Evolutionary conservation across 176 grass and related monocot genomes (phyloP).

Genomic region (Phyllostachys edulis): DNA sequence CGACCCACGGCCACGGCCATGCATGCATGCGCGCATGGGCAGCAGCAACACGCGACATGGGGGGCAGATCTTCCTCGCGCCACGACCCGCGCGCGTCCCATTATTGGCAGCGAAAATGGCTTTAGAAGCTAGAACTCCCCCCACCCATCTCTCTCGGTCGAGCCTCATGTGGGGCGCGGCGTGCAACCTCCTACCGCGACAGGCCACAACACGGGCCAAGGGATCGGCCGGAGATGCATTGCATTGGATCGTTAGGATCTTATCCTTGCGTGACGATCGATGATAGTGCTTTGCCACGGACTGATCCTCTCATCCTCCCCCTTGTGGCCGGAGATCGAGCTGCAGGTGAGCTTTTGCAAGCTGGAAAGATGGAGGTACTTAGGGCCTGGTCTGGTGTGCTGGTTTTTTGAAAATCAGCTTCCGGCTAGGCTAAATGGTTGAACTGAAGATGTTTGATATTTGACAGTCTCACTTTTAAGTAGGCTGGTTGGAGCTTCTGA

Average conservation of each 20-base stretch:
- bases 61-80: conserved; percentile 29
- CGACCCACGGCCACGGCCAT: not conserved
- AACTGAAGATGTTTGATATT: too few species aligned
- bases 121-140: not conserved
- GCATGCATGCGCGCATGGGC: not conserved
- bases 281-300: conserved; percentile 10
- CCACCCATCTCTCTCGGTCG: not conserved
- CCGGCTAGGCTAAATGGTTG: too few species aligned
- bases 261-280: not conserved
- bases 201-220: not conserved
- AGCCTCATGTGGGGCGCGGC: not conserved
- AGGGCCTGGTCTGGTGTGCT: too few species aligned
- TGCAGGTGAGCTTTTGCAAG: conserved; percentile 3
- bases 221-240: not conserved
- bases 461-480: too few species aligned
- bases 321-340: not conserved
- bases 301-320: not conserved
- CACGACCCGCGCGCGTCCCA: not conserved
- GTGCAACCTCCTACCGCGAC: not conserved
- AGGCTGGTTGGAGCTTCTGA: too few species aligned
- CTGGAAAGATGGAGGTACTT: too few species aligned
- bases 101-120: not conserved
- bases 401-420: too few species aligned
- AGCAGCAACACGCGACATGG: conserved; percentile 2
- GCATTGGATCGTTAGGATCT: not conserved